These are phyloP conservation scores for Pseudohalonectria lignicola DNA, from an alignment of 2,329 filamentous ascomycete species.

Conservation along the genomic window DNA sequence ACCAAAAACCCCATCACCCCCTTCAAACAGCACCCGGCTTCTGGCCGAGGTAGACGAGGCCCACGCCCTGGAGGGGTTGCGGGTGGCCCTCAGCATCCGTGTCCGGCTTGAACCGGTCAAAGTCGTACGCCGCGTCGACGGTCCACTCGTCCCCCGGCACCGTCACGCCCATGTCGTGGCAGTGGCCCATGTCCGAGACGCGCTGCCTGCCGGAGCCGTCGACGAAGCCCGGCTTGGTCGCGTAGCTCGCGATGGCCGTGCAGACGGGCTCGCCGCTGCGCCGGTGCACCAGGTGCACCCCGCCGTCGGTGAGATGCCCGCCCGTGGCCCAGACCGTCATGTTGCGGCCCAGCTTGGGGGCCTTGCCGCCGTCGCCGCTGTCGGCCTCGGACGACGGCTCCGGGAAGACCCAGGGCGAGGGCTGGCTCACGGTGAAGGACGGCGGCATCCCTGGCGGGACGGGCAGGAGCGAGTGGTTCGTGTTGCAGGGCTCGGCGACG, in stretches of 20 bases:
- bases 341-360: not conserved
- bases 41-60: constrained; percentile 7
- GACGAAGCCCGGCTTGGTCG: constrained; percentile 7
- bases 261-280: constrained; percentile 7
- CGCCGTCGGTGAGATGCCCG: constrained; percentile 11
- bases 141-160: constrained; percentile 8
- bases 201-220: not conserved
- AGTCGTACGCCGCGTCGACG: constrained; percentile 11
- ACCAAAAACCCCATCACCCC: too few relatives aligned
- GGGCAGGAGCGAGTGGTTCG: constrained; percentile 6
- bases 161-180: constrained; percentile 5
- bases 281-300: constrained; percentile 4
- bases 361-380: not conserved
- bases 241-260: constrained; percentile 8
- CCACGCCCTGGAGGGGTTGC: constrained; percentile 11
- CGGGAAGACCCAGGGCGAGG: constrained; percentile 6
- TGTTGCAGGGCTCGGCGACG: constrained; percentile 11
- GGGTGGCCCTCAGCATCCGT: not conserved
- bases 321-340: constrained; percentile 5
- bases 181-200: constrained; percentile 8
- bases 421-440: constrained; percentile 6
- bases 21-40: too few relatives aligned
- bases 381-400: not conserved
- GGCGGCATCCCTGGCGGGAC: constrained; percentile 1
- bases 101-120: constrained; percentile 8